Evolutionary conservation across 495 filamentous ascomycete species (phyloP), one percentile per base, ranked within the genome.

Genomic region (Poronia punctata): DNA sequence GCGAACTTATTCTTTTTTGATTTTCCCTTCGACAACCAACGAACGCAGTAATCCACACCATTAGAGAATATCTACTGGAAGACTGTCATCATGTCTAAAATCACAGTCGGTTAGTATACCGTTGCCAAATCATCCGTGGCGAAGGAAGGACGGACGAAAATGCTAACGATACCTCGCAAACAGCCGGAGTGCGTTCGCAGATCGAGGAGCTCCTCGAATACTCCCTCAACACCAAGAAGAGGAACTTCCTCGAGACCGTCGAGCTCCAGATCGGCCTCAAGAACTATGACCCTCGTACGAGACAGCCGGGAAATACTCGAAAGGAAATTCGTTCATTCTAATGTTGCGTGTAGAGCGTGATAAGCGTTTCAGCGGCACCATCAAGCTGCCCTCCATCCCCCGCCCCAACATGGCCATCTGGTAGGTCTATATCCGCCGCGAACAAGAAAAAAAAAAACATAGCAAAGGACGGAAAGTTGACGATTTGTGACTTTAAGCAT

Each of bases 331-430:
- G 2, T 5, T 16, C 8, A 5, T 12, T 19, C 34, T 45, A 38
- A 45, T 22, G 22, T 4, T n/a, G n/a, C 11, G 8, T 27, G 27
- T 12, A 45, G 89, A 96, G 79, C 88, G 90, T 84, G 92, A 98
- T 76, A 98, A 98, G 88, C 92, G 92, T 90, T 98, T 98, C 87
- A 92, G 85, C 31, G 92, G 92, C 71, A 97, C 93, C 64, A 85
- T 98, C 74, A 84, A 82, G 74, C 84, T 97, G 46, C 88, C 90
- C 34, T 71, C 75, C 50, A 73, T 97, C 46, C 92, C 92, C 54
- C 85, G 92, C 59, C 92, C 92, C 43, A 80, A 80, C 74, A 95
- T 96, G 90, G 75, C 61, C 74, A 79, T 98, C 74, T 97, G 90
- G 54, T 57, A 57, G 31, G 82, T 84, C 71, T 49, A 71, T 71